These are phyloP conservation scores for Pneumocystis wakefieldiae DNA, from an alignment of 1,139 yeast genomes.

Conservation along the genomic window DNA sequence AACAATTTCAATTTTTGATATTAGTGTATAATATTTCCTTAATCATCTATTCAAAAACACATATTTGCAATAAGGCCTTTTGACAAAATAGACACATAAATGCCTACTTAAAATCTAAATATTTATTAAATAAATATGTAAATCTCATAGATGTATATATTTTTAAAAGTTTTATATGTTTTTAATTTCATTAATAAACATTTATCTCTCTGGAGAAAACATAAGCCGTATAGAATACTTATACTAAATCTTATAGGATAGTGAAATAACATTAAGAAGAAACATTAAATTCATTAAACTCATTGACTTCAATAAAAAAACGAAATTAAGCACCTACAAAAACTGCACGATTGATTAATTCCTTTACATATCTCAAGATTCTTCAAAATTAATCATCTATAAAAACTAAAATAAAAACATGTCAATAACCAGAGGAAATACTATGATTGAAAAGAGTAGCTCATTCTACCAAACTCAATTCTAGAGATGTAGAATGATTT, in stretches of 20 bases:
- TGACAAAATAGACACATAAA: conserved; percentile 55
- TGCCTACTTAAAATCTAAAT: conserved; percentile 45
- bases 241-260: background rate
- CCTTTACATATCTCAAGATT: conserved; percentile 49
- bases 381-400: conserved; percentile 24
- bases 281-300: conserved; percentile 45
- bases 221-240: background rate
- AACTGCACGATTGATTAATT: conserved; percentile 27
- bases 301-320: conserved; percentile 87
- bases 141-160: no score
- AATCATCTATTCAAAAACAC: conserved; percentile 49
- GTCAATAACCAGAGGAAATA: background rate
- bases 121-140: conserved; percentile 18
- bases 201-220: background rate
- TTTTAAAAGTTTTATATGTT: no score
- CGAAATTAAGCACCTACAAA: conserved; percentile 41
- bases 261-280: background rate
- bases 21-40: conserved; percentile 48
- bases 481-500: background rate
- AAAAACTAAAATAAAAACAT: background rate
- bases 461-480: background rate
- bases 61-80: conserved; percentile 28
- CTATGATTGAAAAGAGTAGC: background rate
- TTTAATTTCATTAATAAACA: no score
- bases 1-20: conserved; percentile 81